Conservation (phyloP, 2,329 filamentous ascomycete genomes). For the Diaporthe eres region DNA sequence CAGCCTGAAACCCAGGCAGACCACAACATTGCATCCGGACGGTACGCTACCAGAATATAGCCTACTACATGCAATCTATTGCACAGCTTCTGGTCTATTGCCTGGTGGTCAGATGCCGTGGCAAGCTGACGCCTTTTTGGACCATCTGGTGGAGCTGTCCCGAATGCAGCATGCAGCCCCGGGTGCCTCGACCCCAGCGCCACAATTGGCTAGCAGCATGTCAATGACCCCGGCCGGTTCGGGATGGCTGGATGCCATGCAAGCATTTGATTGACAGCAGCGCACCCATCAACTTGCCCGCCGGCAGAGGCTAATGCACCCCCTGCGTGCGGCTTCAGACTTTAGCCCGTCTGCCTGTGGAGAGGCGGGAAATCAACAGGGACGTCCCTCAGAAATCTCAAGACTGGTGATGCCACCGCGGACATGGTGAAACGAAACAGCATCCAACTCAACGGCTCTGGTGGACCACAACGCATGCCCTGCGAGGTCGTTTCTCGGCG, state of each 20-base stretch:
- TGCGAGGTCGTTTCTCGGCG: slow-evolving; percentile 2
- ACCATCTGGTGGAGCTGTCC: background rate
- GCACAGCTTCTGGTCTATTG: background rate
- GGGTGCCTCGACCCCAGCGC: background rate
- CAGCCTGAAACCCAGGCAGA: slow-evolving; percentile 7
- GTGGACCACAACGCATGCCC: slow-evolving; percentile 21
- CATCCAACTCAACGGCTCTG: slow-evolving; percentile 16
- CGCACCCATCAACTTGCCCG: slow-evolving; percentile 6
- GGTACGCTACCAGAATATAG: slow-evolving; percentile 3
- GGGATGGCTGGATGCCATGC: slow-evolving; percentile 10
- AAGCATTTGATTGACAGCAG: slow-evolving; percentile 9
- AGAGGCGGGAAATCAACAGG: slow-evolving; percentile 19
- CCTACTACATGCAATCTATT: background rate
- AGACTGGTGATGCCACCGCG: background rate
- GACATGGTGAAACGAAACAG: slow-evolving; percentile 35
- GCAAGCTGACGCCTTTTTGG: slow-evolving; percentile 14
- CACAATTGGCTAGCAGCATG: slow-evolving; percentile 11
- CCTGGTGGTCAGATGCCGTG: slow-evolving; percentile 16
- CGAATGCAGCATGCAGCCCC: background rate
- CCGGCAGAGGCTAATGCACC: slow-evolving; percentile 11
- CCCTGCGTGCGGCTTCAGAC: slow-evolving; percentile 4
- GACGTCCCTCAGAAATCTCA: slow-evolving; percentile 17
- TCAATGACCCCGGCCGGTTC: slow-evolving; percentile 1
- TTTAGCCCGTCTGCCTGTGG: background rate
- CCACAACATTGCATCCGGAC: slow-evolving; percentile 11